Conservation (phyloP, 2,329 filamentous ascomycete species). For the Hymenoscyphus linearis region DNA sequence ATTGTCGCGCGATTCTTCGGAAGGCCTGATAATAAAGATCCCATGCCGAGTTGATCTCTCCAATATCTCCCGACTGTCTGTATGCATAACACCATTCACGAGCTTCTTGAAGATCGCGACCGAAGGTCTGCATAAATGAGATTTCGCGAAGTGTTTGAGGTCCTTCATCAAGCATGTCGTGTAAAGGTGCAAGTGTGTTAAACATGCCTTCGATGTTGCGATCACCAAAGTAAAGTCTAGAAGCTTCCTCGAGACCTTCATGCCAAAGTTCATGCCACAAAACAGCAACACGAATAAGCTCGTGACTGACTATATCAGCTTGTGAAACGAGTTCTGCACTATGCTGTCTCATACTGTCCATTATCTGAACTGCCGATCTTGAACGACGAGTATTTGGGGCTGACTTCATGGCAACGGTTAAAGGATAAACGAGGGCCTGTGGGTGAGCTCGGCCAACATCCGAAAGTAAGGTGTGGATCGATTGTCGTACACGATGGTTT, state of each 20-base stretch:
- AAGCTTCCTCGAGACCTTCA: constrained; percentile 94
- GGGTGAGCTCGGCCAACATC: constrained; percentile 93
- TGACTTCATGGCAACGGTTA: constrained; percentile 98
- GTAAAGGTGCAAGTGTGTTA: constrained; percentile 78
- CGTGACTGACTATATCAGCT: constrained; percentile 89
- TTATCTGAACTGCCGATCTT: constrained; percentile 83
- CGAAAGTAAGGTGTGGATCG: constrained; percentile 85
- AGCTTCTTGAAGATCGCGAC: constrained; percentile 88
- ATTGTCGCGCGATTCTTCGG: constrained; percentile 86
- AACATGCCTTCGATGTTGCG: constrained; percentile 99
- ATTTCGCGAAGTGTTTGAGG: constrained; percentile 93
- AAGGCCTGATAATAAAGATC: constrained; percentile 99
- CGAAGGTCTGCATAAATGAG: constrained; percentile 96
- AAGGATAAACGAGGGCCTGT: constrained; percentile 91
- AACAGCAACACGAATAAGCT: constrained; percentile 93
- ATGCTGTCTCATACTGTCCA: constrained; percentile 97
- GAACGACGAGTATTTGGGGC: constrained; percentile 74
- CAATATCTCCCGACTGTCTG: constrained; percentile 79
- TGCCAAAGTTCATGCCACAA: constrained; percentile 99
- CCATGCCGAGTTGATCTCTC: constrained; percentile 97
- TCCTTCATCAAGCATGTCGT: constrained; percentile 84
- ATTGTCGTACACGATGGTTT: constrained; percentile 78
- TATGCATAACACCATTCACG: constrained; percentile 95
- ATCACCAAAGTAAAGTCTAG: constrained; percentile 92
- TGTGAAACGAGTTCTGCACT: constrained; percentile 90